Base-by-base conservation (phyloP, 2,329 filamentous ascomycete genomes). In the Aspergillus pseudonomiae region DNA sequence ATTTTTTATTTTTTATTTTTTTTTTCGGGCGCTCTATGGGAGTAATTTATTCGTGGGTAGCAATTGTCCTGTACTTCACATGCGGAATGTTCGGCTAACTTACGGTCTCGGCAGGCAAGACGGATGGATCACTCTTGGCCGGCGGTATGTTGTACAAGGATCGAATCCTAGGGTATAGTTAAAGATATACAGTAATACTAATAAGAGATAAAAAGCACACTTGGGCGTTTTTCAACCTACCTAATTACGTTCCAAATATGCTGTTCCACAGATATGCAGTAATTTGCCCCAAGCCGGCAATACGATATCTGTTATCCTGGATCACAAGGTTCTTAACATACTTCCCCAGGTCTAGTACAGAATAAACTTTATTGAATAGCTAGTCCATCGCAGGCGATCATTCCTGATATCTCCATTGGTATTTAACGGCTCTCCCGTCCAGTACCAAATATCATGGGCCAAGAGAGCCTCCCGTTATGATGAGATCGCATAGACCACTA, bases 11-110 rank as follows among this genome's bases (percentile, higher is more conserved):
- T n/a, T n/a, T n/a, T n/a, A n/a, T n/a, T 24, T 16, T 16, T 24
- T 54, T 24, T 36, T 24, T 19, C 12, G 7, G 11, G 34, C 21
- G 21, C 32, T 19, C 6, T 54, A 14, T n/a, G 5, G 21, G 4
- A 36, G 9, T 48, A 24, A 6, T 55, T 26, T 55, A 26, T 55
- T 32, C n/a, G 19, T 55, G 34, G 32, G n/a, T 16, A 55, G 32
- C n/a, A 26, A 14, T 26, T 12, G 30, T 9, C 19, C 24, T 45
- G 16, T 41, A 21, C 45, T 72, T 73, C 69, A 73, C 70, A 72
- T 73, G 70, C 32, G 52, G 52, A 55, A 55, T 39, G 30, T 68
- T 72, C 71, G 67, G 70, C 65, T 68, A 69, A 68, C 64, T 66
- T 55, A 57, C 65, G 57, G 54, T 63, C 60, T 66, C 61, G 63